Evolutionary conservation across 768 basidiomycete genomes (phyloP).

Genomic region (Termitomyces sp.): DNA sequence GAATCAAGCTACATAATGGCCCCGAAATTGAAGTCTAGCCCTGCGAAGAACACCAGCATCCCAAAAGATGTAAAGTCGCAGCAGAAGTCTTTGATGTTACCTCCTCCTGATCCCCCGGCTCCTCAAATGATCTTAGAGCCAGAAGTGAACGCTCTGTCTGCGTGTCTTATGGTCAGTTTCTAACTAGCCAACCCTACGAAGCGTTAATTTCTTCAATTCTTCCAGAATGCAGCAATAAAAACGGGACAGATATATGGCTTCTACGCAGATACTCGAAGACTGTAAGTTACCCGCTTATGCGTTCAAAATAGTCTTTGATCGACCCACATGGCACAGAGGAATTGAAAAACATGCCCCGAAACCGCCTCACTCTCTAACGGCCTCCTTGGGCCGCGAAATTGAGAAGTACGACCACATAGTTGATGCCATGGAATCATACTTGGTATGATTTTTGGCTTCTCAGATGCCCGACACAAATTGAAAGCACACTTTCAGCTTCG

Average conservation of each 20-base stretch:
- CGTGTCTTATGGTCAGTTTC: slow-evolving; percentile 50
- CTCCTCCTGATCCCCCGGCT: slow-evolving; percentile 39
- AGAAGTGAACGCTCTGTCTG: slow-evolving; percentile 55
- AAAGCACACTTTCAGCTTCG: slow-evolving; percentile 41
- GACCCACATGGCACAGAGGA: slow-evolving; percentile 30
- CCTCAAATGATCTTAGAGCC: slow-evolving; percentile 47
- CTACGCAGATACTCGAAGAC: slow-evolving; percentile 55
- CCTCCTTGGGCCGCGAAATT: slow-evolving; percentile 64
- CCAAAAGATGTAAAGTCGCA: slow-evolving; percentile 17
- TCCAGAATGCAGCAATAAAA: slow-evolving; percentile 58
- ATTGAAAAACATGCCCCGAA: slow-evolving; percentile 50
- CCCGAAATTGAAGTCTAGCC: slow-evolving; percentile 38
- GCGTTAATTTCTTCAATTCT: slow-evolving; percentile 3
- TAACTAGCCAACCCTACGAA: background rate
- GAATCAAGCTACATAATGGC: slow-evolving; percentile 26
- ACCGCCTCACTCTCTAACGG: slow-evolving; percentile 61
- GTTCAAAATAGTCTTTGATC: background rate
- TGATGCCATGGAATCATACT: slow-evolving; percentile 67
- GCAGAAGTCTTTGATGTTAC: slow-evolving; percentile 44
- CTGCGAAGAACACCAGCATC: slow-evolving; percentile 22
- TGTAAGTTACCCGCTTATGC: slow-evolving; percentile 38
- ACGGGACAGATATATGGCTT: slow-evolving; percentile 69
- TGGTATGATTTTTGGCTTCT: slow-evolving; percentile 37
- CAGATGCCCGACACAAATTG: background rate
- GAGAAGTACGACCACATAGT: slow-evolving; percentile 79